These are phyloP conservation scores for Coprinellus aureogranulatus DNA, from an alignment of 768 basidiomycete genomes.

Conservation along the genomic window DNA sequence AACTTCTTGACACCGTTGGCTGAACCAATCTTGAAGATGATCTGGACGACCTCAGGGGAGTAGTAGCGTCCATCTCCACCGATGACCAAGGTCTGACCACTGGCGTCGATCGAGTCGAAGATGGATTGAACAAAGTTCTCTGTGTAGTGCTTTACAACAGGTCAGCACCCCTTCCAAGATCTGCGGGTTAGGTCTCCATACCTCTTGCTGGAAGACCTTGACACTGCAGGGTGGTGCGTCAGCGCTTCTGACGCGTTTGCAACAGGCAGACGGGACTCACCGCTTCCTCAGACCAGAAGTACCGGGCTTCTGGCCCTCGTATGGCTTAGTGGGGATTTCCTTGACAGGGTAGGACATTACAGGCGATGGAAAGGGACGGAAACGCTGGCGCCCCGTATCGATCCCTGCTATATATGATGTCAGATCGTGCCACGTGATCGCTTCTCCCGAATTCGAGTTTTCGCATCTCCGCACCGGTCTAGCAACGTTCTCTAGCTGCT, in stretches of 20 bases:
- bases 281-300: constrained; percentile 97
- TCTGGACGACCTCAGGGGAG: constrained; percentile 81
- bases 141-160: constrained; percentile 77
- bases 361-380: constrained; percentile 8
- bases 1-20: constrained; percentile 91
- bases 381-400: constrained; percentile 11
- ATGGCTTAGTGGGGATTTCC: constrained; percentile 79
- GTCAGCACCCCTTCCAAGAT: not conserved
- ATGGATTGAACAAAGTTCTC: constrained; percentile 98
- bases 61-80: constrained; percentile 97
- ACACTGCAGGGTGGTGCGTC: constrained; percentile 54
- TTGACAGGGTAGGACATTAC: constrained; percentile 52
- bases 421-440: constrained; percentile 9
- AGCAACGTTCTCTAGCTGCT: too few relatives aligned
- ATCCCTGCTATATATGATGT: constrained; percentile 12
- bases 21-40: constrained; percentile 89
- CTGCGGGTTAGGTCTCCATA: constrained; percentile 29
- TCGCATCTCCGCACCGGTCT: too few relatives aligned
- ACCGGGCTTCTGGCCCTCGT: constrained; percentile 94
- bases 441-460: not conserved
- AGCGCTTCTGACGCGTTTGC: constrained; percentile 11
- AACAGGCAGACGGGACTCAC: constrained; percentile 38
- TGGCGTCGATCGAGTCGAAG: constrained; percentile 80
- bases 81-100: constrained; percentile 84
- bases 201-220: constrained; percentile 97